phyloP scores from a whole-genome alignment of 1,284 basidiomycete species.

The Cronartium quercuum region DNA sequence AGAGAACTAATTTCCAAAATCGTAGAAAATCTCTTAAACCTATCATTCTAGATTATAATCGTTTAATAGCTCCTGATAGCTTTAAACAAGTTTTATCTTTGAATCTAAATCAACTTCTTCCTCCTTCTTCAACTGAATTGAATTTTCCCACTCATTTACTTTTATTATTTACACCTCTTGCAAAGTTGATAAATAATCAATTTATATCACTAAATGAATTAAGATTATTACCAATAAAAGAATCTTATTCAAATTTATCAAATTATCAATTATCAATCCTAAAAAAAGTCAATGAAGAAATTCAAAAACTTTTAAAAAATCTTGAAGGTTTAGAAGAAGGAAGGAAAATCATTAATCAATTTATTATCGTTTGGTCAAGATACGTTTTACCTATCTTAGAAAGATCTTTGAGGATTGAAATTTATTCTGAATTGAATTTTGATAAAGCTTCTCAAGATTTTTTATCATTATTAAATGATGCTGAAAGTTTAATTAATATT shows the following conservation, averaged over 20 bases:
- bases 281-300: not conserved
- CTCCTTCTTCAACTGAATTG: not conserved
- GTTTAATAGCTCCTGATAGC: slow-evolving; percentile 9
- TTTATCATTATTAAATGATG: not conserved
- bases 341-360: slow-evolving; percentile 7
- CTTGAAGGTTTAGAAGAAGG: not conserved
- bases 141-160: not conserved
- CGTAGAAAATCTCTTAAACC: slow-evolving; percentile 12
- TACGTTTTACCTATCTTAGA: slow-evolving; percentile 10
- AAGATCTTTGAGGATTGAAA: slow-evolving; percentile 13
- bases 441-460: not conserved
- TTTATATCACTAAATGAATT: slow-evolving; percentile 26
- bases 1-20: not conserved
- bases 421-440: slow-evolving; percentile 4
- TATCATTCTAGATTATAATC: not conserved
- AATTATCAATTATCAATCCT: not conserved
- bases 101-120: not conserved
- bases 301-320: not conserved
- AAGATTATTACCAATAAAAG: slow-evolving; percentile 4
- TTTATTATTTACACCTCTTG: slow-evolving; percentile 2
- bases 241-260: not conserved
- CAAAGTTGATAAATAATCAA: slow-evolving; percentile 12
- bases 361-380: not conserved
- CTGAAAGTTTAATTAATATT: too few relatives aligned
- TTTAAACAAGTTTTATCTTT: not conserved